Conservation (phyloP, 345 rosid species). For the Turritis glabra region DNA sequence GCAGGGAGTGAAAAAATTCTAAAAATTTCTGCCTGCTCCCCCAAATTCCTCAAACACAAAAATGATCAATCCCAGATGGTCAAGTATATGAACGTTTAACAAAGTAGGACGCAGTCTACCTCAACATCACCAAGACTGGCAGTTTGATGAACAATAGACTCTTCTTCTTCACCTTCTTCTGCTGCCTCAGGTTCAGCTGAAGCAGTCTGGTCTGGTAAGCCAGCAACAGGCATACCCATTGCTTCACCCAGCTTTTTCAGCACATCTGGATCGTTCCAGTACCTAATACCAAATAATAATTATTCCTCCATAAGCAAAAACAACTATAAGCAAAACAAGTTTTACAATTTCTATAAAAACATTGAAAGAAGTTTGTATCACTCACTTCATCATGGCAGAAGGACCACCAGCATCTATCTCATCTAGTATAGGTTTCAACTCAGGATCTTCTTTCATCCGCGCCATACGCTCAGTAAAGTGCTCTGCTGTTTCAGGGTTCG, state of each 20-base stretch:
- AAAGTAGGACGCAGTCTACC: constrained; percentile 44
- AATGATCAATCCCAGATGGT: not conserved
- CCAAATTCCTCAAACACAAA: not conserved
- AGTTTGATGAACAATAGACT: constrained; percentile 83
- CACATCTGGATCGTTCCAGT: constrained; percentile 95
- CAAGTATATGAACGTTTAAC: not conserved
- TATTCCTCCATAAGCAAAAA: constrained; percentile 14
- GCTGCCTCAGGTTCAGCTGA: constrained; percentile 67
- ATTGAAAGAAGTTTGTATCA: constrained; percentile 1
- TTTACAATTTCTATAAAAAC: not conserved
- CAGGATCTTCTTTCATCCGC: constrained; percentile 78
- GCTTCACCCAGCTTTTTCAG: constrained; percentile 95
- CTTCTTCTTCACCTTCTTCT: constrained; percentile 83
- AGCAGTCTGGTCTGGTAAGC: constrained; percentile 54
- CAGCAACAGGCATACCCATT: constrained; percentile 82
- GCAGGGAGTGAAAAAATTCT: not conserved
- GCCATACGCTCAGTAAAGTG: constrained; percentile 91
- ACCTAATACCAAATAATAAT: constrained; percentile 47
- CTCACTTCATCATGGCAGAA: constrained; percentile 94
- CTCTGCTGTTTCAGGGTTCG: constrained; percentile 79
- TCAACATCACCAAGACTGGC: constrained; percentile 98
- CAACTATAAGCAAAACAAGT: not conserved
- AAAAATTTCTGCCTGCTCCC: not conserved
- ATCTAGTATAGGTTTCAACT: constrained; percentile 81
- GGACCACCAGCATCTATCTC: constrained; percentile 95